These are phyloP conservation scores for Saxophila tyrrhenica DNA, from an alignment of 495 filamentous ascomycete species.

Conservation along the genomic window DNA sequence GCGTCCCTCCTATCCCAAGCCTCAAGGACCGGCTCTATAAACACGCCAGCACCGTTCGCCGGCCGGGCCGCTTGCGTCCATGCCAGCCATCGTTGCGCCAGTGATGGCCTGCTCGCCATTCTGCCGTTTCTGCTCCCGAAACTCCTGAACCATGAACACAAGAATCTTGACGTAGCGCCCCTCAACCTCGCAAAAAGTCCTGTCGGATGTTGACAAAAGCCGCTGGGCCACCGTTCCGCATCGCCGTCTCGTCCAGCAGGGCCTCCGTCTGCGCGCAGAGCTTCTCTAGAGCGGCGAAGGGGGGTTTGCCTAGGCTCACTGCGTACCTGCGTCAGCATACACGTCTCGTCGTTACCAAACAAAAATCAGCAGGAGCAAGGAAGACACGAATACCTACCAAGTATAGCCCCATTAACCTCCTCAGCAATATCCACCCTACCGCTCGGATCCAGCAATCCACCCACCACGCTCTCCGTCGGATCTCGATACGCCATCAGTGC, in stretches of 20 bases:
- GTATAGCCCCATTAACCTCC: conserved; percentile 86
- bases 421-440: conserved; percentile 77
- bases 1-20: neutral
- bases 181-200: conserved; percentile 19
- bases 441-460: conserved; percentile 64
- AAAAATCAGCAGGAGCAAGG: neutral
- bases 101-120: neutral
- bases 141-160: too few species aligned
- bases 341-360: too few species aligned
- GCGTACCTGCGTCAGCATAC: conserved; percentile 8
- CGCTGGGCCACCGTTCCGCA: conserved; percentile 67
- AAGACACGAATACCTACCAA: conserved; percentile 48
- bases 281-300: conserved; percentile 73
- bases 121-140: neutral
- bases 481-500: conserved; percentile 79
- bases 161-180: too few species aligned
- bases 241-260: conserved; percentile 65
- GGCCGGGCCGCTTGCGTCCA: neutral
- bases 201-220: conserved; percentile 70
- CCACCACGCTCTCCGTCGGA: conserved; percentile 59
- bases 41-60: too few species aligned
- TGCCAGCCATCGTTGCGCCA: neutral
- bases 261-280: conserved; percentile 80
- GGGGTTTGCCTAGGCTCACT: conserved; percentile 87
- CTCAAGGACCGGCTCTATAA: neutral